These are phyloP conservation scores for Trametes coccinea DNA, from an alignment of 768 basidiomycete species.

Conservation along the genomic window DNA sequence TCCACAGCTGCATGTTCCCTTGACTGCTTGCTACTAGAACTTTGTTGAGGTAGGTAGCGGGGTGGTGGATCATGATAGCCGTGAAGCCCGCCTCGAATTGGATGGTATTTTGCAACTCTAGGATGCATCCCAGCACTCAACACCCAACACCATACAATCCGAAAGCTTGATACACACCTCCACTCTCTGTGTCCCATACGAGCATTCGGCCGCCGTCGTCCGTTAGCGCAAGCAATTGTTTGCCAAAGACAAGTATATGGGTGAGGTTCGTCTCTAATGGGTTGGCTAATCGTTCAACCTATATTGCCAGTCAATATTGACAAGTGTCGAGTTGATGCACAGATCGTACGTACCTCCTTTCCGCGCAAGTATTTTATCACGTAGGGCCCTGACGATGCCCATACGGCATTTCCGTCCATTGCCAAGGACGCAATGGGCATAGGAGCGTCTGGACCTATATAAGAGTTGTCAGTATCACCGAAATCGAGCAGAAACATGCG, in stretches of 20 bases:
- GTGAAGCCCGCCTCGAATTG: conserved; percentile 83
- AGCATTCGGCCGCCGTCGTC: conserved; percentile 78
- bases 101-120: conserved; percentile 67
- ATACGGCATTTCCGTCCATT: conserved; percentile 86
- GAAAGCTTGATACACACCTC: conserved; percentile 45
- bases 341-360: conserved; percentile 68
- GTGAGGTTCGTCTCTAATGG: conserved; percentile 62
- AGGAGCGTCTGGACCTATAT: conserved; percentile 76
- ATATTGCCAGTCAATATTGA: too few species aligned
- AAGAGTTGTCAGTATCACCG: neutral
- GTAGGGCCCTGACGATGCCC: conserved; percentile 69
- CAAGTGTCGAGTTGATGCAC: too few species aligned
- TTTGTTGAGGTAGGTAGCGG: conserved; percentile 97
- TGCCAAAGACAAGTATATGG: conserved; percentile 77
- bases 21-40: conserved; percentile 80
- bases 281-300: conserved; percentile 58
- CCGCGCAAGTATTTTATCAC: conserved; percentile 83
- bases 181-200: conserved; percentile 68
- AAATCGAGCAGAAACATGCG: neutral
- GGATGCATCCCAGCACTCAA: neutral
- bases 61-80: conserved; percentile 85
- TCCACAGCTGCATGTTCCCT: conserved; percentile 92
- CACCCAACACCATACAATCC: neutral
- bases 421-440: conserved; percentile 72
- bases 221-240: conserved; percentile 74